Evolutionary conservation across 2,329 filamentous ascomycete genomes (phyloP).

Genomic region (Penicillium sp.): DNA sequence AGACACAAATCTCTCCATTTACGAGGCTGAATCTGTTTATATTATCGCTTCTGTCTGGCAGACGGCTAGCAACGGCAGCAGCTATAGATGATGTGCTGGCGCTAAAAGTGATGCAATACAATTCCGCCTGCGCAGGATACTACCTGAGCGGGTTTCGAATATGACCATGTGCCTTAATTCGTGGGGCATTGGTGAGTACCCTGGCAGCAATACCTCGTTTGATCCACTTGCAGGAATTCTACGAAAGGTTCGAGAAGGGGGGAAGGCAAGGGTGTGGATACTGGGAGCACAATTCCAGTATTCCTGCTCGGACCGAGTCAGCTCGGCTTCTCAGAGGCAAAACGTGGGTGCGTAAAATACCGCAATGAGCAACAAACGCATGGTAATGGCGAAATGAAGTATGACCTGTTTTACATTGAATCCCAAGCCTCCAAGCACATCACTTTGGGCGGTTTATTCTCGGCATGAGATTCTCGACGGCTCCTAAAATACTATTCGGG

Average conservation of each 20-base stretch:
- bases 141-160: slow-evolving; percentile 7
- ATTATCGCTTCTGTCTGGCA: slow-evolving; percentile 15
- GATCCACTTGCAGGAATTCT: not conserved
- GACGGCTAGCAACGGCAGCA: slow-evolving; percentile 16
- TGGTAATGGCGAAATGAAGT: not conserved
- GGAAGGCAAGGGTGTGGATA: not conserved
- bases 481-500: not conserved
- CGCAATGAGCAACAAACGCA: not conserved
- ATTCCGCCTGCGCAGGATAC: slow-evolving; percentile 14
- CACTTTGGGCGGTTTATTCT: not conserved
- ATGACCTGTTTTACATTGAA: not conserved
- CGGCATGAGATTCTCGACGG: not conserved
- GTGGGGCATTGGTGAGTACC: not conserved
- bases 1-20: not conserved
- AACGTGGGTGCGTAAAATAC: not conserved
- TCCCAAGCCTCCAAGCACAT: too few species aligned
- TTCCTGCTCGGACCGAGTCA: not conserved
- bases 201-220: not conserved
- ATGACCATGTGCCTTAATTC: not conserved
- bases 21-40: not conserved
- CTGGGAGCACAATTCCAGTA: not conserved
- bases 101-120: slow-evolving; percentile 35
- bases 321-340: not conserved
- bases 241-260: not conserved
- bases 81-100: slow-evolving; percentile 32